A percentile compares a stretch with the other conserved stretches of the same genome.
Conservation (phyloP, 2,329 filamentous ascomycete genomes). For the Paraphoma sp. region DNA sequence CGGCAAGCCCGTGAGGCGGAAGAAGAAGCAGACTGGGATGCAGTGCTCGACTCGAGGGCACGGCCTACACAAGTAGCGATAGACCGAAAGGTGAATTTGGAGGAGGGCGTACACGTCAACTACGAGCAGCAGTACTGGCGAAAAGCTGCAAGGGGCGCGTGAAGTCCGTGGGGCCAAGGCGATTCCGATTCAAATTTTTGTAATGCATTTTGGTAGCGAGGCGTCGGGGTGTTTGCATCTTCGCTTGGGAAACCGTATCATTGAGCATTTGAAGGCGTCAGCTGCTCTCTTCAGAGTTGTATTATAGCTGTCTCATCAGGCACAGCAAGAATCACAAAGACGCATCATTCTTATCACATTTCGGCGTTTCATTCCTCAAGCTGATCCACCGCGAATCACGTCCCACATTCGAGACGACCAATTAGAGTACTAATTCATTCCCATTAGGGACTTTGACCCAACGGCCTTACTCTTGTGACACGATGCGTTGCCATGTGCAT, state of each 20-base stretch:
- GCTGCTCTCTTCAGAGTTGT: conserved; percentile 22
- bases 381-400: neutral
- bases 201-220: conserved; percentile 46
- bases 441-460: no score
- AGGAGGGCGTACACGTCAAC: conserved; percentile 60
- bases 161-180: neutral
- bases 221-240: conserved; percentile 45
- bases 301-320: conserved; percentile 15
- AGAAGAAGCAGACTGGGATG: conserved; percentile 31
- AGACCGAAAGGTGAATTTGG: conserved; percentile 36
- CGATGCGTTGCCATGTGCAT: no score
- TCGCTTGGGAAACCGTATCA: conserved; percentile 18
- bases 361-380: neutral
- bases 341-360: neutral
- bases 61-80: conserved; percentile 34
- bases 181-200: conserved; percentile 4
- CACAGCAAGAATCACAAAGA: neutral
- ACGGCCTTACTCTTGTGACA: no score
- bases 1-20: conserved; percentile 24
- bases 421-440: no score
- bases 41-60: conserved; percentile 25
- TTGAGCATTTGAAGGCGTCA: conserved; percentile 31
- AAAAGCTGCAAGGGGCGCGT: conserved; percentile 47
- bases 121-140: conserved; percentile 67
- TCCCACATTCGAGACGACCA: no score